phyloP scores from a whole-genome alignment of 441 rosid species.

The Erodium texanum region DNA sequence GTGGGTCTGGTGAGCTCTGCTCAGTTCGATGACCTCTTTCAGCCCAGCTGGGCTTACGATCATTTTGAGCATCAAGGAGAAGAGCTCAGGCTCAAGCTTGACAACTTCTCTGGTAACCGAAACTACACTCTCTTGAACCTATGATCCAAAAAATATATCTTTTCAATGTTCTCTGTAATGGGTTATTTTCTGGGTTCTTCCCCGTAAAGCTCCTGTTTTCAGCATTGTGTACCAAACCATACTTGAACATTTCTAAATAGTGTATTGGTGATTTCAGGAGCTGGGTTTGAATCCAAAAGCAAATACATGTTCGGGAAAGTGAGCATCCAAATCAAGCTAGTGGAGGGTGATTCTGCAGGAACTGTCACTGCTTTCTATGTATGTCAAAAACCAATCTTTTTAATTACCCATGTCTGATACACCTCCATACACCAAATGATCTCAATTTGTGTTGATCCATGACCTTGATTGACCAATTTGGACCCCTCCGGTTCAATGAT shows the following conservation, averaged over 20 bases:
- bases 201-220: no score
- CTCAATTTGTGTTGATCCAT: slow-evolving; percentile 16
- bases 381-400: slow-evolving; percentile 16
- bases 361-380: slow-evolving; percentile 91
- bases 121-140: no score
- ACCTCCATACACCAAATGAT: not conserved
- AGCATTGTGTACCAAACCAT: no score
- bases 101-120: slow-evolving; percentile 63
- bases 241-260: not conserved
- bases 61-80: slow-evolving; percentile 75
- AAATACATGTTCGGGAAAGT: slow-evolving; percentile 88
- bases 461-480: not conserved
- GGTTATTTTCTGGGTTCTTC: not conserved
- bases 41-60: slow-evolving; percentile 78
- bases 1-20: slow-evolving; percentile 30
- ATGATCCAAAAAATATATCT: not conserved
- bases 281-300: slow-evolving; percentile 83
- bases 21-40: slow-evolving; percentile 65
- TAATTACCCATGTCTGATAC: not conserved
- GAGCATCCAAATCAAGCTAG: slow-evolving; percentile 77
- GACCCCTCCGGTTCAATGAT: slow-evolving; percentile 13
- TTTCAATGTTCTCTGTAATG: not conserved
- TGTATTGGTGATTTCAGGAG: slow-evolving; percentile 39
- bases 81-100: slow-evolving; percentile 73
- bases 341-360: slow-evolving; percentile 74